phyloP scores from a whole-genome alignment of 169 alveolate genomes.

The Theileria orientalis region DNA sequence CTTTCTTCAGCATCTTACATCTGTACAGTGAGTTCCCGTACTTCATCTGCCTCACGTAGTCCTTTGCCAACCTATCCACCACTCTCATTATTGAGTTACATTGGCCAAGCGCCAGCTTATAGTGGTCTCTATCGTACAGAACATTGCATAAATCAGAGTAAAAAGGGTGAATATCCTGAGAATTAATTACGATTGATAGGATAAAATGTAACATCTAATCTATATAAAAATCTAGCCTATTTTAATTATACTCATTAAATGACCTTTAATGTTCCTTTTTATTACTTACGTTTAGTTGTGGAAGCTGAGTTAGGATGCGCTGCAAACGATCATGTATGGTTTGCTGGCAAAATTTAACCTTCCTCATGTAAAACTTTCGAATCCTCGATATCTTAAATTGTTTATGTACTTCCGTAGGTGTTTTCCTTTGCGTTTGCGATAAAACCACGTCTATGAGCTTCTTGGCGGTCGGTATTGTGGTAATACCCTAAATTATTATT shows the following conservation, averaged over 20 bases:
- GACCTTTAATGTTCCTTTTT: neutral
- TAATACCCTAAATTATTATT: slow-evolving; percentile 69
- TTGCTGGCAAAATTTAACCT: slow-evolving; percentile 95
- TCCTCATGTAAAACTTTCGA: slow-evolving; percentile 98
- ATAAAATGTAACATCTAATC: too few species aligned
- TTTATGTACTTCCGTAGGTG: slow-evolving; percentile 99
- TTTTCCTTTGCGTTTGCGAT: slow-evolving; percentile 97
- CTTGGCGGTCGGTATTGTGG: slow-evolving; percentile 90
- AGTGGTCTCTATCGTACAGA: slow-evolving; percentile 98
- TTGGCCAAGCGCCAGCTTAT: slow-evolving; percentile 97
- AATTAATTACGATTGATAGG: neutral
- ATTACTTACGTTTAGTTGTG: slow-evolving; percentile 91
- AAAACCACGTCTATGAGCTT: slow-evolving; percentile 92
- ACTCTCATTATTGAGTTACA: slow-evolving; percentile 90
- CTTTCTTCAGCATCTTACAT: slow-evolving; percentile 96
- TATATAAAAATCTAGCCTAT: too few species aligned
- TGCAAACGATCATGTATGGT: slow-evolving; percentile 92
- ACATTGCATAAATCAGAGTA: slow-evolving; percentile 97
- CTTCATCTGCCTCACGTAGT: slow-evolving; percentile 94
- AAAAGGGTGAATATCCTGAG: slow-evolving; percentile 97
- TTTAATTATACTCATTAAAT: too few species aligned
- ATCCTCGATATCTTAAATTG: slow-evolving; percentile 97
- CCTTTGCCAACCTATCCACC: slow-evolving; percentile 93
- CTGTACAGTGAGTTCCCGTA: slow-evolving; percentile 96
- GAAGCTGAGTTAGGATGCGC: slow-evolving; percentile 91